Base-by-base conservation (phyloP, 176 grass and related monocot genomes). In the Oryza glumipatula region DNA sequence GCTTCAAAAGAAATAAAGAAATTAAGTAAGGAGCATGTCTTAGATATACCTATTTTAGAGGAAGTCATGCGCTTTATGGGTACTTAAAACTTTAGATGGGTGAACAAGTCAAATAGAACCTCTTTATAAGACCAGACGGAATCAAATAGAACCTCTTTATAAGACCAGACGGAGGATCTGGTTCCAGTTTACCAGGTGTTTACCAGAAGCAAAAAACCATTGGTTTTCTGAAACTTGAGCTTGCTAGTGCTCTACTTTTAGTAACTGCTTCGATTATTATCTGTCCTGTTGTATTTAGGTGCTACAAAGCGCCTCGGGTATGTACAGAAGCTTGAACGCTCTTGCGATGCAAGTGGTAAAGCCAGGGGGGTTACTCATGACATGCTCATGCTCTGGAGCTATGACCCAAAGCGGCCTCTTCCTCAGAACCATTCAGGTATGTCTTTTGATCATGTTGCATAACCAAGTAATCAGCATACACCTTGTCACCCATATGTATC, bases 391-490 rank as follows among this genome's bases (percentile, higher is more conserved):
- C 83, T 98, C 96, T 79, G 93, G 96, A 83, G 96, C 96, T 83
- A 95, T 98, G 96, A 94, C 96, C 70, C 96, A 95, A 86, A 98
- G 93, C 78, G 86, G 93, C 52, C 88, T 90, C 36, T 98, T 98
- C 69, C 68, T 98, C 43, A 89, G 72, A 79, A 90, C 86, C 11
- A 87, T 98, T 85, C 93, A 94, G 93, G 96, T 89, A 90, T 86
- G 24, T 41, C 35, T 41, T 41, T 65, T 64, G 3, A 7, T 22
- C 16, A 13, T 65, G 16, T 76, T 87, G 21, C 68, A 24, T 10
- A 68, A 80, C 10, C 65, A 38, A 60, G 21, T 21, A 61, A 11
- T 73, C 24, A 82, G 63, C 68, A 44, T 73, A 67, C 26, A 82
- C 14, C 7, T 52, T 70, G 46, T 60, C 61, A 80, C 63, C 12